Conservation (phyloP, 352 stramenopile genomes). For the Globisporangium viniferum region DNA sequence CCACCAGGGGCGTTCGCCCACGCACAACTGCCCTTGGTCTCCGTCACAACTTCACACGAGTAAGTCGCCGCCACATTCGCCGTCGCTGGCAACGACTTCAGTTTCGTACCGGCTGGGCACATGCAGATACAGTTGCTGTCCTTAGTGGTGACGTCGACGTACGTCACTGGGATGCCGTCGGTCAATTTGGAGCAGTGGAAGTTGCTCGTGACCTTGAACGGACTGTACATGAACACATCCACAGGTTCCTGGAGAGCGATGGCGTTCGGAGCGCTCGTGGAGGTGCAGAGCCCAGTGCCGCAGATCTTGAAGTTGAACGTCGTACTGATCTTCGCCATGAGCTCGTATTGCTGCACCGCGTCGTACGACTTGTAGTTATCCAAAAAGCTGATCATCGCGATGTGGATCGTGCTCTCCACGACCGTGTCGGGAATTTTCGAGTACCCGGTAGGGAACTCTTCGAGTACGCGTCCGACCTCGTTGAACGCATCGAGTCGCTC, state of each 20-base stretch:
- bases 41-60: no score
- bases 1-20: no score
- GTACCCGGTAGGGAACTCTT: neutral
- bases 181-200: conserved; percentile 35
- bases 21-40: no score
- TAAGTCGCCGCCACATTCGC: no score
- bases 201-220: conserved; percentile 42
- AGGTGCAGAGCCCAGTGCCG: neutral
- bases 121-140: conserved; percentile 48
- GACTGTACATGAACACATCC: conserved; percentile 69
- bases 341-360: conserved; percentile 14
- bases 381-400: conserved; percentile 19
- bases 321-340: conserved; percentile 12
- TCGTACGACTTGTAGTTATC: conserved; percentile 12
- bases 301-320: conserved; percentile 27
- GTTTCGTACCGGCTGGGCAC: conserved; percentile 39
- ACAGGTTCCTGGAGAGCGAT: conserved; percentile 33
- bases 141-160: conserved; percentile 27
- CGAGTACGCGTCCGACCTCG: conserved; percentile 7
- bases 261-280: conserved; percentile 19
- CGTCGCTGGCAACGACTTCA: neutral
- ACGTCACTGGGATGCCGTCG: conserved; percentile 41
- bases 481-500: conserved; percentile 8
- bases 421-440: neutral
- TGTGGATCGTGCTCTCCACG: neutral